These are phyloP conservation scores for Tuber brumale DNA, from an alignment of 495 filamentous ascomycete species.

Conservation along the genomic window DNA sequence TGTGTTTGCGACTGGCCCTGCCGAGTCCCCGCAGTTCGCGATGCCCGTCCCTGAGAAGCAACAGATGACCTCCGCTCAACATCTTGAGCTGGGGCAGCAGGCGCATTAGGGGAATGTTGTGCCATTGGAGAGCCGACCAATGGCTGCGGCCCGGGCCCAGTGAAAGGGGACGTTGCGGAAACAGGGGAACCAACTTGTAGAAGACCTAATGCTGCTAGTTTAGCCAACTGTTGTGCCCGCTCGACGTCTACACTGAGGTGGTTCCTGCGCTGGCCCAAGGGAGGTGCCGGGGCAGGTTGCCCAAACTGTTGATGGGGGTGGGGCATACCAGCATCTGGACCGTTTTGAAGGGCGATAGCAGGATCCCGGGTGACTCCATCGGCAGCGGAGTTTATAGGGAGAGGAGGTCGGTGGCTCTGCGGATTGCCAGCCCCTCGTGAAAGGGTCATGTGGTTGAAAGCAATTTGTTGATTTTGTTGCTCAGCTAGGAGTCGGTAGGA, in stretches of 20 bases:
- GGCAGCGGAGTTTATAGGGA: background rate
- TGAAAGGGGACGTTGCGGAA: background rate
- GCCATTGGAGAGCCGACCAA: background rate
- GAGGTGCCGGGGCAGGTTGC: background rate
- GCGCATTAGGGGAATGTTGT: background rate
- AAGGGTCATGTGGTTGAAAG: background rate
- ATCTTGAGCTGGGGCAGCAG: background rate
- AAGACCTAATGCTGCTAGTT: background rate
- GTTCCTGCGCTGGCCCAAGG: background rate
- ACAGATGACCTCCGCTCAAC: background rate
- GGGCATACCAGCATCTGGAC: background rate
- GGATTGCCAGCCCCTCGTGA: background rate
- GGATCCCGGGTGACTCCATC: background rate
- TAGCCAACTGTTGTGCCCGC: background rate
- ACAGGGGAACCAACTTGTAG: background rate
- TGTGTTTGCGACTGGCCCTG: background rate
- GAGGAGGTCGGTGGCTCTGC: background rate
- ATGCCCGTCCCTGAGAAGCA: background rate
- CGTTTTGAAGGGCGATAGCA: background rate
- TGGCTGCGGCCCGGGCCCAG: background rate
- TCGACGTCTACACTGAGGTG: background rate
- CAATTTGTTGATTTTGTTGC: conserved; percentile 1
- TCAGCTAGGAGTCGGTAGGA: background rate
- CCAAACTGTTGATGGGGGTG: background rate
- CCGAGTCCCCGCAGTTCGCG: background rate